Evolutionary conservation across 306 rosid genomes (phyloP), one percentile per base, ranked within the genome.

Genomic region (Amphicarpaea edgeworthii): DNA sequence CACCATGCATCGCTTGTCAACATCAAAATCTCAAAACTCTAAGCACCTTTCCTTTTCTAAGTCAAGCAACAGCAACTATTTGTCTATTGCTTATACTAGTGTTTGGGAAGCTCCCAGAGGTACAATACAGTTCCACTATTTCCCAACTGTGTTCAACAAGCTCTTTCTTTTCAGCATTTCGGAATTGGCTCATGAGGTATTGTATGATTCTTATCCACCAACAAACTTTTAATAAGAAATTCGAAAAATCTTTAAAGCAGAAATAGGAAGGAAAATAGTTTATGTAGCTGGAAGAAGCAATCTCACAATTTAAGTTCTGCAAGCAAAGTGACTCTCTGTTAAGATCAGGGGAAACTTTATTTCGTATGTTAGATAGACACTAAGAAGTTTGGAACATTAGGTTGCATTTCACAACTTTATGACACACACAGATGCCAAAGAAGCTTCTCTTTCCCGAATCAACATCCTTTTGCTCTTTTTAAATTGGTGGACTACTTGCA

Each of bases 381-480:
- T 38, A 23, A 20, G 60, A 46, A 46, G 72, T 55, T 73, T 43
- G 64, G 73, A 68, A 45, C 61, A 49, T 32, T 68, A 53, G 81
- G 81, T 65, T 43, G 58, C 68, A 51, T 28, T 59, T 70, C 41
- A 61, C 40, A 24, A 71, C 83, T 72, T 89, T 80, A 72, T 79
- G 72, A 82, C 75, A 45, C 79, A 82, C 75, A 45, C 79, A 79
- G 67, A 91, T 79, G 83, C 84, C 80, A 62, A 79, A 83, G 91
- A 88, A 82, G 93, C 89, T 90, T 88, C 90, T 68, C 83, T 71
- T 23, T 78, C 51, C 77, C 43, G 85, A 85, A 65, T 81, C 88
- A 68, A 75, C 68, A 70, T 65, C 81, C 41, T 60, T 75, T 6
- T 55, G 20, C 24, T 40, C 72, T 68, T 83, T 71, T 72, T 21